Percentiles rank a stretch among this genome's conserved stretches.
Conservation (phyloP, 2,329 filamentous ascomycete genomes). For the Trichothecium roseum region DNA sequence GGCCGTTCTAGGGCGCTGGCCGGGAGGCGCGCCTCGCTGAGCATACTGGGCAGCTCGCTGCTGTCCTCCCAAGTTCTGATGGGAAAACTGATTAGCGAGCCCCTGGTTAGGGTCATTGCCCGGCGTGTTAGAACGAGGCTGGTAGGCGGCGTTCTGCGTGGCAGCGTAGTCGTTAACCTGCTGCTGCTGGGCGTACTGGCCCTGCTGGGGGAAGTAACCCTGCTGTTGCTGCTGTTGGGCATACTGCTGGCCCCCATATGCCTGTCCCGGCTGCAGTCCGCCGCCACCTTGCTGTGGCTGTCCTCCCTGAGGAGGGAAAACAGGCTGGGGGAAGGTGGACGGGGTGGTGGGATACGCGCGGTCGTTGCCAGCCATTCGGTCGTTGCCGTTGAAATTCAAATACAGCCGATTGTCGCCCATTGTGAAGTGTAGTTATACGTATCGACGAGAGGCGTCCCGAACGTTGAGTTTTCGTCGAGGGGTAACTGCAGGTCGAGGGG, state of each 20-base stretch:
- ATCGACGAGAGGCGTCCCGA: neutral
- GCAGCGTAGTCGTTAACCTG: constrained; percentile 41
- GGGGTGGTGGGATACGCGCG: constrained; percentile 78
- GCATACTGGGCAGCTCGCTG: constrained; percentile 61
- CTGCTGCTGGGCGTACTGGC: constrained; percentile 38
- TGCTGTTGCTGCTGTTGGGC: constrained; percentile 26
- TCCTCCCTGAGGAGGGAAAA: constrained; percentile 35
- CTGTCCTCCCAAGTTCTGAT: constrained; percentile 78
- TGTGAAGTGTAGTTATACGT: constrained; percentile 12
- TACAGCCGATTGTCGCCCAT: constrained; percentile 55
- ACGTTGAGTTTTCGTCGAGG: neutral
- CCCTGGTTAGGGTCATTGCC: constrained; percentile 81
- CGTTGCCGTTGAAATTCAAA: constrained; percentile 59
- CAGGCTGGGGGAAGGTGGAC: constrained; percentile 91
- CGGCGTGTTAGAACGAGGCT: constrained; percentile 45
- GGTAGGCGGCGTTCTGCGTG: constrained; percentile 27
- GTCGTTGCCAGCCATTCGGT: constrained; percentile 49
- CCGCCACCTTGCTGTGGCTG: constrained; percentile 11
- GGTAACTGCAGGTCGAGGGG: neutral
- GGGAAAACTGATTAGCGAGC: constrained; percentile 89
- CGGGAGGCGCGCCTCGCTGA: constrained; percentile 56
- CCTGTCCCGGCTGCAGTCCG: constrained; percentile 2
- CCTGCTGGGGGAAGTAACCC: constrained; percentile 19
- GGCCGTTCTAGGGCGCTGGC: constrained; percentile 74
- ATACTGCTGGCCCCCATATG: constrained; percentile 10